Conservation (phyloP, 805 yeast genomes). For the Limtongia smithiae region DNA sequence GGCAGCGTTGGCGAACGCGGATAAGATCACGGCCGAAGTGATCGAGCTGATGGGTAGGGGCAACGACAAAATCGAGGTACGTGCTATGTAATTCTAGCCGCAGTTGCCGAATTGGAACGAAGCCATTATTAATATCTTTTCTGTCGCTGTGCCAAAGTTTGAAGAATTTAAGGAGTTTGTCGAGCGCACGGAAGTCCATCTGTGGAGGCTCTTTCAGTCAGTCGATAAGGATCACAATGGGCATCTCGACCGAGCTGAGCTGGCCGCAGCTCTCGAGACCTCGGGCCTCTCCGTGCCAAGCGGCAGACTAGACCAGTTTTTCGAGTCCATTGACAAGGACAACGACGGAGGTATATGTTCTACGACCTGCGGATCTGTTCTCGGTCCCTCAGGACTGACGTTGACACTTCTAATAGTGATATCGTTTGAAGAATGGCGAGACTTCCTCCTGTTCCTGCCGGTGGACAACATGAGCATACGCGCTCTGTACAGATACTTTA, state of each 20-base stretch:
- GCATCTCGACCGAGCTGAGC: conserved; percentile 55
- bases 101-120: too few relatives aligned
- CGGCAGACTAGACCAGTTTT: conserved; percentile 52
- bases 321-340: conserved; percentile 48
- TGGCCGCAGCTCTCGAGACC: conserved; percentile 58
- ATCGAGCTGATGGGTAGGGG: conserved; percentile 19
- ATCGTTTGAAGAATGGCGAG: conserved; percentile 82
- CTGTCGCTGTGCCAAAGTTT: too few relatives aligned
- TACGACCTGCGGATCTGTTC: conserved; percentile 39
- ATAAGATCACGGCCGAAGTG: conserved; percentile 17
- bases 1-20: conserved; percentile 27
- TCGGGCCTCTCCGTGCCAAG: conserved; percentile 54
- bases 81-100: neutral
- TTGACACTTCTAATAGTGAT: conserved; percentile 37
- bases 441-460: conserved; percentile 79
- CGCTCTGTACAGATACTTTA: conserved; percentile 77
- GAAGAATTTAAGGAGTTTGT: conserved; percentile 31
- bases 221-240: conserved; percentile 33
- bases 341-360: conserved; percentile 18
- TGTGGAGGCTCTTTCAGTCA: conserved; percentile 30
- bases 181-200: conserved; percentile 30
- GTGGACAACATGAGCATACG: conserved; percentile 49
- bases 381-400: conserved; percentile 45
- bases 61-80: conserved; percentile 24
- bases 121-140: too few relatives aligned